A percentile compares a stretch with the other conserved stretches of the same genome.
Conservation (phyloP, 768 basidiomycete genomes). For the Pilatotrama ljubarskyi region DNA sequence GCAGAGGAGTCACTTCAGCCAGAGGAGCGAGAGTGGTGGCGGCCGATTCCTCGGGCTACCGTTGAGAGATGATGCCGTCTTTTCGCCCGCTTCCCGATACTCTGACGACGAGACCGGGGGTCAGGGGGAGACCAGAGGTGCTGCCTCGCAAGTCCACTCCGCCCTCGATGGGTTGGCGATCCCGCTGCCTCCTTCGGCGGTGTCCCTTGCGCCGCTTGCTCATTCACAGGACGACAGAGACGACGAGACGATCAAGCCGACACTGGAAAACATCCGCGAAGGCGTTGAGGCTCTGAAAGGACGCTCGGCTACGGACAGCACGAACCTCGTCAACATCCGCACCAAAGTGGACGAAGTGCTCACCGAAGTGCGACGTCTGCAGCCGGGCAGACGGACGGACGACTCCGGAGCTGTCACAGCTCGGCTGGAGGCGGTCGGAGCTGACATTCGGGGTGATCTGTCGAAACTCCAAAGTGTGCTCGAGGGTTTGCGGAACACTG, state of each 20-base stretch:
- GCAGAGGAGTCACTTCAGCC: neutral
- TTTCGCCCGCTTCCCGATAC: constrained; percentile 19
- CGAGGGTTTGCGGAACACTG: constrained; percentile 15
- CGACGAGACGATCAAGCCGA: neutral
- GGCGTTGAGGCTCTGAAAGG: constrained; percentile 17
- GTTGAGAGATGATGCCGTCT: neutral
- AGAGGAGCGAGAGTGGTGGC: no score
- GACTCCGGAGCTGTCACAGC: constrained; percentile 27
- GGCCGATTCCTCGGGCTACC: constrained; percentile 4
- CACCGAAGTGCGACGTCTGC: constrained; percentile 12
- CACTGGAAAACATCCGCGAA: constrained; percentile 20
- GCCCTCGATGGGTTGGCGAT: neutral
- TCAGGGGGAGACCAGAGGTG: neutral
- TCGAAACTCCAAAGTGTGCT: constrained; percentile 17
- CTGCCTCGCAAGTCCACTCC: neutral
- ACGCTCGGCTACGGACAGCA: constrained; percentile 14
- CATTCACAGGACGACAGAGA: neutral
- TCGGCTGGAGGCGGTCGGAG: constrained; percentile 42
- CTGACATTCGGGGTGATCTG: constrained; percentile 34
- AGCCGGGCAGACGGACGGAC: neutral
- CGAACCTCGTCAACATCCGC: constrained; percentile 22
- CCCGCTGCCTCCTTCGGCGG: neutral
- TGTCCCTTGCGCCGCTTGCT: neutral
- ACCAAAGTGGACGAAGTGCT: constrained; percentile 28
- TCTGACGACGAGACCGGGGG: constrained; percentile 9